Base-by-base conservation (phyloP, 768 basidiomycete genomes). In the Kwoniella sp. region DNA sequence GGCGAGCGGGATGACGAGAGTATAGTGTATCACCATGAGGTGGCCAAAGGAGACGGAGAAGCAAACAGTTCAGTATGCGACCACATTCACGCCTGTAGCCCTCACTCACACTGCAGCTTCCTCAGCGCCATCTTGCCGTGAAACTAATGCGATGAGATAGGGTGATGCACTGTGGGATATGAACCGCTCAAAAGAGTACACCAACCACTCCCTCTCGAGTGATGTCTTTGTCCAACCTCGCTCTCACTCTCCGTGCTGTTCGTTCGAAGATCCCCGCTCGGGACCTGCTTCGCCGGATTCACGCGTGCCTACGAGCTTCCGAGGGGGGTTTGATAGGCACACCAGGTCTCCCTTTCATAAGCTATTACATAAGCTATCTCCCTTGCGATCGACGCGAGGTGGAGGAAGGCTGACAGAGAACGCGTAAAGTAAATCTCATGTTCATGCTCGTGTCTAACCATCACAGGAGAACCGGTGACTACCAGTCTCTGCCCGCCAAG, bases 71-170 rank as follows among this genome's bases (percentile, higher is more conserved):
- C 7, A 50, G 25, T 8, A 15, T 39, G 20, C 33, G n/a, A 38
- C 41, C n/a, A n/a, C n/a, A n/a, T n/a, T n/a, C n/a, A n/a, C n/a
- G n/a, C n/a, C n/a, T n/a, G n/a, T n/a, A 34, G 31, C 14, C 2
- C 20, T 17, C 19, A 28, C 57, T 46, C 43, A 66, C 67, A 59
- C 47, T 66, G 64, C 32, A 69, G 53, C 55, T 69, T 69, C 42
- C 67, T 38, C 29, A 60, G 38, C 29, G 52, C 69, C 61, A 64
- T 68, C 42, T 29, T 60, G 56, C 17, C 31, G n/a, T n/a, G n/a
- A n/a, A n/a, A n/a, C n/a, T n/a, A n/a, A n/a, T n/a, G n/a, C n/a
- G n/a, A n/a, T n/a, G n/a, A n/a, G 26, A 38, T 48, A 2, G 23
- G 34, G 15, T 22, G 14, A n/a, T 27, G 25, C 17, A 26, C 5